Evolutionary conservation across 1,139 yeast species (phyloP).

Genomic region (Hansenula sp.): DNA sequence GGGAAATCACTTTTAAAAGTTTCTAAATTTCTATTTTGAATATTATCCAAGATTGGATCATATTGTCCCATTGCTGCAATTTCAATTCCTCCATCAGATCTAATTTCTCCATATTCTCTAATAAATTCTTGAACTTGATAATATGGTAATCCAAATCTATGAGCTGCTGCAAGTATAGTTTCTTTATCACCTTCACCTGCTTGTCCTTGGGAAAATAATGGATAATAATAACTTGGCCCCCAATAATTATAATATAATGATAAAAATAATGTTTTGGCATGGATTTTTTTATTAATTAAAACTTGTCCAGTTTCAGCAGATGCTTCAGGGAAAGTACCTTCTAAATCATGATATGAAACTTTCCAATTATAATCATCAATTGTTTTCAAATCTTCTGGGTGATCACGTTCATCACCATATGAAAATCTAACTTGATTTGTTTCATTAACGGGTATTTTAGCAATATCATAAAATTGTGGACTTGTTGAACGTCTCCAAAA

Average conservation of each 20-base stretch:
- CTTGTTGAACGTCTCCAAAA: constrained; percentile 71
- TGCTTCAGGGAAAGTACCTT: constrained; percentile 75
- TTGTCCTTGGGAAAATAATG: constrained; percentile 75
- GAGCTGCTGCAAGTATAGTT: constrained; percentile 77
- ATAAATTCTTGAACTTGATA: constrained; percentile 53
- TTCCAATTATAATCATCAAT: constrained; percentile 20
- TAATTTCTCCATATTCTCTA: constrained; percentile 19
- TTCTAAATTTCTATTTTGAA: constrained; percentile 12
- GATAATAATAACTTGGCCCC: constrained; percentile 77
- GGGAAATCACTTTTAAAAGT: constrained; percentile 10
- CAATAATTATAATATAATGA: constrained; percentile 74
- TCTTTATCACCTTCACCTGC: constrained; percentile 93
- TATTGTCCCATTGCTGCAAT: constrained; percentile 24
- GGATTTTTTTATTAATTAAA: constrained; percentile 60
- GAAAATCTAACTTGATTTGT: constrained; percentile 27
- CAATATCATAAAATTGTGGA: constrained; percentile 62
- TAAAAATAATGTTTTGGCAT: constrained; percentile 58
- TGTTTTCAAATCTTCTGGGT: constrained; percentile 21
- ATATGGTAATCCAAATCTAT: constrained; percentile 51
- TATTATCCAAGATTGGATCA: constrained; percentile 26
- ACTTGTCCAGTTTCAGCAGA: constrained; percentile 83
- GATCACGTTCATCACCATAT: constrained; percentile 10
- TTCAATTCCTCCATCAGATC: constrained; percentile 13
- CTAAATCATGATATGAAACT: constrained; percentile 61
- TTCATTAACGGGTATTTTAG: constrained; percentile 39